Percentiles rank a stretch among this genome's conserved stretches.
Conservation (phyloP, 208 protist species). For the Acanthamoeba culbertsoni region DNA sequence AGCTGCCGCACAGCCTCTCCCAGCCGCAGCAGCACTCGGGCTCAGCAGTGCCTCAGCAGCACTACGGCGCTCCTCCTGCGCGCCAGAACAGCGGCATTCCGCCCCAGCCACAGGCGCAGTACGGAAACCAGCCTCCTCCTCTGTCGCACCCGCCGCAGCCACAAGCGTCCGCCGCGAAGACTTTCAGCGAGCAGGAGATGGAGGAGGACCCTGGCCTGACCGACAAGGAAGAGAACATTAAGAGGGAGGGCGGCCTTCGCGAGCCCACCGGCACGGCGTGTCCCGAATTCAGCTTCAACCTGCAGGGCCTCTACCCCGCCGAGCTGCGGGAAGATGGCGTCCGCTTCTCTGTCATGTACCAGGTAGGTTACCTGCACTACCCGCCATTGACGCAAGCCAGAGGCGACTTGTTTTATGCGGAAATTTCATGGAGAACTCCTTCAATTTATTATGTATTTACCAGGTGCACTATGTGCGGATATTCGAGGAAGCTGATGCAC, state of each 20-base stretch:
- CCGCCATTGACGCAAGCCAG: too few species aligned
- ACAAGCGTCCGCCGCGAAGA: background rate
- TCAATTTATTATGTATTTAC: too few species aligned
- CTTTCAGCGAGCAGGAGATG: background rate
- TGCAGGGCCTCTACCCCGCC: background rate
- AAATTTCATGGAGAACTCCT: too few species aligned
- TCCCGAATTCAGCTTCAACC: constrained; percentile 23
- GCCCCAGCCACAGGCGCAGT: too few species aligned
- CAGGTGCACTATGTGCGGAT: background rate
- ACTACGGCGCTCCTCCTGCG: background rate
- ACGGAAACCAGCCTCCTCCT: background rate
- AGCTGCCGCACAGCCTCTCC: too few species aligned
- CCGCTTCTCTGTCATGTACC: constrained; percentile 11
- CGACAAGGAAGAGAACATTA: background rate
- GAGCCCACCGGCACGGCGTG: background rate
- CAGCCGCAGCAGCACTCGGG: background rate
- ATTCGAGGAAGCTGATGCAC: background rate
- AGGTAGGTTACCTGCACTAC: background rate
- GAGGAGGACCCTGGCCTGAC: background rate
- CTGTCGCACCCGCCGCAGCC: background rate
- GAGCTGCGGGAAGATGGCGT: constrained; percentile 4
- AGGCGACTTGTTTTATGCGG: too few species aligned
- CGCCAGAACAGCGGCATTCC: background rate
- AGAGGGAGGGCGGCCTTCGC: background rate
- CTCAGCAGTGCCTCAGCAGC: background rate